These are phyloP conservation scores for Kurtzmaniella natalensis DNA, from an alignment of 1,139 yeast genomes.

Conservation along the genomic window DNA sequence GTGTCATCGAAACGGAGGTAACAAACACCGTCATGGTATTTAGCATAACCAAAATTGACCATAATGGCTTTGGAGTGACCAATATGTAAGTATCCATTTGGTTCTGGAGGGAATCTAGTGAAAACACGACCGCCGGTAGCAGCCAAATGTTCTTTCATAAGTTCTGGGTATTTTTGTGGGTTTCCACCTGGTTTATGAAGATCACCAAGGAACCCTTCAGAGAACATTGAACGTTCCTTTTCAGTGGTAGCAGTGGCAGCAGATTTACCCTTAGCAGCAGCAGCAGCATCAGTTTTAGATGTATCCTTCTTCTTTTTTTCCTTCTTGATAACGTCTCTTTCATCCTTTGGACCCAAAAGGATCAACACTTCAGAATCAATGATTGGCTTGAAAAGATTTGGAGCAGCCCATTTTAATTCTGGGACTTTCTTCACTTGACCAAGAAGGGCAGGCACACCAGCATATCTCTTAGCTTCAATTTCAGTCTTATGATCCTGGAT, in stretches of 20 bases:
- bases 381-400: constrained; percentile 77
- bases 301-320: constrained; percentile 52
- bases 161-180: constrained; percentile 82
- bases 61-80: constrained; percentile 98
- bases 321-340: constrained; percentile 80
- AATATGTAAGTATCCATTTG: constrained; percentile 93
- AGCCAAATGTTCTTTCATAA: constrained; percentile 73
- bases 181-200: constrained; percentile 94
- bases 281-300: constrained; percentile 16
- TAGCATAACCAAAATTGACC: constrained; percentile 94
- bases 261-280: constrained; percentile 18
- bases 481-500: constrained; percentile 54
- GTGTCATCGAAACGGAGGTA: constrained; percentile 95
- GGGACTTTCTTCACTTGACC: constrained; percentile 73
- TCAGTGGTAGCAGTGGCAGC: constrained; percentile 21
- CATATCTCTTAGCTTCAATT: constrained; percentile 69
- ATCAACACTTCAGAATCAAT: constrained; percentile 72
- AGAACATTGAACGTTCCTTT: constrained; percentile 72
- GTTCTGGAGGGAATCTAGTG: constrained; percentile 98
- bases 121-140: constrained; percentile 78
- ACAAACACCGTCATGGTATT: constrained; percentile 78
- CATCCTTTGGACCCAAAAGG: constrained; percentile 90
- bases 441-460: constrained; percentile 68
- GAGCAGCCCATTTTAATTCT: constrained; percentile 87
- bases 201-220: constrained; percentile 94